Base-by-base conservation (phyloP, 73 alveolate genomes). In the Stentor coeruleus region DNA sequence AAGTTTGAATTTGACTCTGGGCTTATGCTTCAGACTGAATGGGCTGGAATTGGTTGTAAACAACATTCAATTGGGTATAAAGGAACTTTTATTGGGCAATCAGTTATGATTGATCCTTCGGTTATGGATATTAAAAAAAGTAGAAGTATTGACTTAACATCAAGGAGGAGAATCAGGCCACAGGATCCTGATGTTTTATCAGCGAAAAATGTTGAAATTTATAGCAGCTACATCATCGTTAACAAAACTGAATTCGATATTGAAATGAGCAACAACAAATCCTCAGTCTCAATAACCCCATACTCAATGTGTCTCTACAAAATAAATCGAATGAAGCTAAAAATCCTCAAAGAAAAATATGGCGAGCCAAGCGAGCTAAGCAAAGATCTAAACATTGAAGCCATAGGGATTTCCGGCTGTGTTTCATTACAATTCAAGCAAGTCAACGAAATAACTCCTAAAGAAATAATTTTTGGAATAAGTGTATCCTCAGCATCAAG, bases 331-430 rank as follows among this genome's bases (percentile, higher is more conserved):
- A 66, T 66, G n/a, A 66, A 66, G 2, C 11, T 66, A 20, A 66
- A 40, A 2, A 33, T 31, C 33, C 26, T 33, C 39, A 31, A 31
- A 66, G 37, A 66, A 33, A 31, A 26, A 33, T 66, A 66, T 33
- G 79, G 79, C 1, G 79, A 66, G 2, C 42, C 79, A 20, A 66
- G 79, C 39, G n/a, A 20, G 79, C 33, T 20, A 1, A 28, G 49
- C 0, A 31, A 66, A 2, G 37, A 31, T 31, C 14, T 66, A 37
- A 66, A 66, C 37, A 15, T 66, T 1, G n/a, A 20, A 1, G 37
- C 79, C 33, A 33, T 31, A 66, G 79, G 79, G 39, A 66, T 66
- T 0, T 26, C 79, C 11, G 79, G 79, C 1, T 66, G 79, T 66
- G 37, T 66, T 26, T 37, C 11, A 15, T 26, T 66, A 1, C n/a